Base-by-base conservation (phyloP, 2,329 filamentous ascomycete genomes). In the Trichophyton schoenleinii region DNA sequence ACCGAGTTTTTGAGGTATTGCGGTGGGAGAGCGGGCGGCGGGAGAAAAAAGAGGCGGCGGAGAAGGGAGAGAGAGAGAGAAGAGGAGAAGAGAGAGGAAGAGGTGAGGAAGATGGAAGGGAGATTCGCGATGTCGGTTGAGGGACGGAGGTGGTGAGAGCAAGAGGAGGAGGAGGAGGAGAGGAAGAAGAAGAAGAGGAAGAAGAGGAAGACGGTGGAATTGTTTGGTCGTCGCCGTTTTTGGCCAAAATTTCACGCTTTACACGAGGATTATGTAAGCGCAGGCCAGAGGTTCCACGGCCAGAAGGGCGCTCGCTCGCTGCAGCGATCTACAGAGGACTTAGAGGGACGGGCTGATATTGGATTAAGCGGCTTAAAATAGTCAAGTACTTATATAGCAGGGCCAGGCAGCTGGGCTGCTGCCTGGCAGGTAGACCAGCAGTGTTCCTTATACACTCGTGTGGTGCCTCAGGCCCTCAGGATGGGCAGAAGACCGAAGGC, bases 61-160 rank as follows among this genome's bases (percentile, higher is more conserved):
- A 66, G 65, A 61, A 64, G 63, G 63, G 63, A 62, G 62, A 63
- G 61, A 63, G 44, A 66, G 59, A 61, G 66, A 66, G 59, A 60
- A 64, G n/a, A 55, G 58, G 60, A 60, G 48, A 61, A 64, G 63
- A 64, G 63, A 62, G 62, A 63, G 61, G 63, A 18, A 66, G 59
- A 61, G 66, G 28, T 31, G 28, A 64, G 63, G 66, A 59, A 60
- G 67, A 64, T 7, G 52, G 59, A 59, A 60, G 48, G 65, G 60
- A 67, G 61, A 64, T 62, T 60, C 52, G 62, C 58, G 62, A 62
- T 53, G 42, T 64, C n/a, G 15, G 55, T 48, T 20, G 20, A n/a
- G 53, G 11, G 38, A n/a, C n/a, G 25, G 48, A 20, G 48, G 46
- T 60, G 61, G 57, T 48, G 57, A n/a, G 38, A 15, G 18, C 38